A percentile compares a stretch with the other conserved stretches of the same genome.
These are phyloP conservation scores for Pyrenochaeta sp. DNA, from an alignment of 2,329 filamentous ascomycete species.

Conservation along the genomic window DNA sequence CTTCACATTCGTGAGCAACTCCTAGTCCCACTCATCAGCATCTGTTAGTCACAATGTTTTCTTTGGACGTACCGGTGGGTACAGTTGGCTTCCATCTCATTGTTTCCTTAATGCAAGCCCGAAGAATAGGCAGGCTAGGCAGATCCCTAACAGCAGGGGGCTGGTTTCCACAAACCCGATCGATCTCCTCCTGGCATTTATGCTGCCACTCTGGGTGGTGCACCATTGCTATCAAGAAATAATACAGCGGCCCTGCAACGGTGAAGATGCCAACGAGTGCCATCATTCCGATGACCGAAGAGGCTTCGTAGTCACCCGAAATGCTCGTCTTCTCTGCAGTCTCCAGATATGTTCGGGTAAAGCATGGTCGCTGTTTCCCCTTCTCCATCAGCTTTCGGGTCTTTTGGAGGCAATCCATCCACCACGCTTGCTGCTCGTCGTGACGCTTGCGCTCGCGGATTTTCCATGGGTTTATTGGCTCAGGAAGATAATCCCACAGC, in stretches of 20 bases:
- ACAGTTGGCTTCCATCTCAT: conserved; percentile 60
- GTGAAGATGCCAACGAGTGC: conserved; percentile 51
- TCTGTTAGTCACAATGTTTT: conserved; percentile 11
- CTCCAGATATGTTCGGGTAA: conserved; percentile 44
- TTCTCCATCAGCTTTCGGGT: conserved; percentile 46
- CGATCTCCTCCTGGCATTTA: conserved; percentile 46
- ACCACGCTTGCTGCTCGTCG: conserved; percentile 63
- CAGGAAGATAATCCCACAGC: conserved; percentile 61
- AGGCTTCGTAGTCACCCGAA: conserved; percentile 49
- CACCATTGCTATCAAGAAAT: conserved; percentile 49
- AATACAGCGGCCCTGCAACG: conserved; percentile 48
- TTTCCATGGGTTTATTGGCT: conserved; percentile 63
- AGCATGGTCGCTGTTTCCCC: conserved; percentile 44
- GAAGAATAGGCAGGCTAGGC: conserved; percentile 54
- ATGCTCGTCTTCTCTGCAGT: conserved; percentile 52
- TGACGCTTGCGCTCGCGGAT: conserved; percentile 61
- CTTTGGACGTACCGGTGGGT: conserved; percentile 45
- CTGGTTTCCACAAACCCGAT: conserved; percentile 34
- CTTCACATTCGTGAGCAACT: conserved; percentile 61
- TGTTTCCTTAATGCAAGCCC: conserved; percentile 58
- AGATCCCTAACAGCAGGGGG: conserved; percentile 48
- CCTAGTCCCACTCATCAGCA: conserved; percentile 39
- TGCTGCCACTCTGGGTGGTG: conserved; percentile 48
- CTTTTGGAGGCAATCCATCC: conserved; percentile 57
- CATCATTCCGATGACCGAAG: conserved; percentile 51